Evolutionary conservation across 2,329 filamentous ascomycete species (phyloP).

Genomic region (Neonectria faginata): DNA sequence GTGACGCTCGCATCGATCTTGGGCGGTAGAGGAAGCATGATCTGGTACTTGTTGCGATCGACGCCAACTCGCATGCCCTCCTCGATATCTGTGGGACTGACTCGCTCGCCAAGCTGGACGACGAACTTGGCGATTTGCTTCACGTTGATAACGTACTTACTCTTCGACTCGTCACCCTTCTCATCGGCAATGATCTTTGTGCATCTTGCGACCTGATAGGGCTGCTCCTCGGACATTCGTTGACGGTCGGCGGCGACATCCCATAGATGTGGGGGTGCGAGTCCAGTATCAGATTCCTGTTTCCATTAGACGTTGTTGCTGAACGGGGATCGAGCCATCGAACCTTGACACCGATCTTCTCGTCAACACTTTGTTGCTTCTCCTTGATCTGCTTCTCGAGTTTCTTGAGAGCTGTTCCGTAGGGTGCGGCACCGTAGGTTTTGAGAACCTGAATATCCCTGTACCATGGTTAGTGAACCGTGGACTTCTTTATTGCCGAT

Average conservation of each 20-base stretch:
- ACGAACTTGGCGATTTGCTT: conserved; percentile 99
- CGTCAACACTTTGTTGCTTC: conserved; percentile 96
- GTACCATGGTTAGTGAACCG: conserved; percentile 43
- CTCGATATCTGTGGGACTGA: conserved; percentile 98
- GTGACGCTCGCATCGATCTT: conserved; percentile 99
- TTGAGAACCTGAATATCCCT: conserved; percentile 99
- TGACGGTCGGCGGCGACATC: conserved; percentile 97
- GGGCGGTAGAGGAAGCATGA: conserved; percentile 92
- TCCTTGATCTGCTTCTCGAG: conserved; percentile 99
- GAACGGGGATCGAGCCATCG: conserved; percentile 35
- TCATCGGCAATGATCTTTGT: conserved; percentile 99
- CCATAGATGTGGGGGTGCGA: conserved; percentile 98
- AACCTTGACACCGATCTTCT: conserved; percentile 93
- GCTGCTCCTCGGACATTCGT: conserved; percentile 98
- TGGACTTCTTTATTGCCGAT: background rate
- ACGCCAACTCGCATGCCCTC: conserved; percentile 99
- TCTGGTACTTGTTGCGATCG: conserved; percentile 99
- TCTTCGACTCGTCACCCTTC: conserved; percentile 92
- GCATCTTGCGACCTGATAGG: conserved; percentile 95
- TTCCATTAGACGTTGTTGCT: conserved; percentile 34
- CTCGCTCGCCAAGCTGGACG: conserved; percentile 95
- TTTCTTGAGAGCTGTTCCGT: conserved; percentile 93
- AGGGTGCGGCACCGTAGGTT: conserved; percentile 97
- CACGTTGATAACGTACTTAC: conserved; percentile 99
- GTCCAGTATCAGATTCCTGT: conserved; percentile 96